A percentile compares a stretch with the other conserved stretches of the same genome.
Conservation (phyloP, 148 eudicot genomes). For the Rhododendron simsii region DNA sequence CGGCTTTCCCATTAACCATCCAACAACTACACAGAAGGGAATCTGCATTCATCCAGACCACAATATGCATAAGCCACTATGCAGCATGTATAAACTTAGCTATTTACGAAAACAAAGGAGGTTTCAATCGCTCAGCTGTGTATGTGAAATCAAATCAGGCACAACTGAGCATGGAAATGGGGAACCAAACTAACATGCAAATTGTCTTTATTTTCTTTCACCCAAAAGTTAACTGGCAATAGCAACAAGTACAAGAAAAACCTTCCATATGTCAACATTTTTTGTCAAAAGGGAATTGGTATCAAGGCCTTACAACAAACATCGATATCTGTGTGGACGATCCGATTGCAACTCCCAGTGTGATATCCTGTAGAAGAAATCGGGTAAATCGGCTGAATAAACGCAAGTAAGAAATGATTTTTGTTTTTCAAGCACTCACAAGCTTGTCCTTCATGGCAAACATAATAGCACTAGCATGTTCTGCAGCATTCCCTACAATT, state of each 20-base stretch:
- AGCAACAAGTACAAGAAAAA: not conserved
- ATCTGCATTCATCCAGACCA: constrained; percentile 56
- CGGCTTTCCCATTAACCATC: constrained; percentile 88
- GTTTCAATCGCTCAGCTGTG: not conserved
- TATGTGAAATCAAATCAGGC: not conserved
- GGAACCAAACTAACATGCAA: not conserved
- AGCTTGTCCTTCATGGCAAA: constrained; percentile 92
- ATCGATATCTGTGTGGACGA: constrained; percentile 93
- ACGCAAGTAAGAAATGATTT: not conserved
- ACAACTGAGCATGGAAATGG: not conserved
- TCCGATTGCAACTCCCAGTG: constrained; percentile 91
- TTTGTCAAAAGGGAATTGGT: not conserved
- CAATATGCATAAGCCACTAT: constrained; percentile 2
- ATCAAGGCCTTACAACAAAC: constrained; percentile 70
- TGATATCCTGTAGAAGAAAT: constrained; percentile 52
- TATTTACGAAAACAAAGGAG: not conserved
- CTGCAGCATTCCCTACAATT: constrained; percentile 94
- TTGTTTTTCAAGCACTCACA: constrained; percentile 41
- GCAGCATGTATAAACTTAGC: not conserved
- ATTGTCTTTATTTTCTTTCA: not conserved
- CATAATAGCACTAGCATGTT: constrained; percentile 95
- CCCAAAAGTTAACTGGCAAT: not conserved
- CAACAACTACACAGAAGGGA: constrained; percentile 90
- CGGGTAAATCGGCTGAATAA: not conserved
- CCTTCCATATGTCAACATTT: not conserved